Evolutionary conservation across 352 stramenopile genomes (phyloP).

Genomic region (Globisporangium solare): DNA sequence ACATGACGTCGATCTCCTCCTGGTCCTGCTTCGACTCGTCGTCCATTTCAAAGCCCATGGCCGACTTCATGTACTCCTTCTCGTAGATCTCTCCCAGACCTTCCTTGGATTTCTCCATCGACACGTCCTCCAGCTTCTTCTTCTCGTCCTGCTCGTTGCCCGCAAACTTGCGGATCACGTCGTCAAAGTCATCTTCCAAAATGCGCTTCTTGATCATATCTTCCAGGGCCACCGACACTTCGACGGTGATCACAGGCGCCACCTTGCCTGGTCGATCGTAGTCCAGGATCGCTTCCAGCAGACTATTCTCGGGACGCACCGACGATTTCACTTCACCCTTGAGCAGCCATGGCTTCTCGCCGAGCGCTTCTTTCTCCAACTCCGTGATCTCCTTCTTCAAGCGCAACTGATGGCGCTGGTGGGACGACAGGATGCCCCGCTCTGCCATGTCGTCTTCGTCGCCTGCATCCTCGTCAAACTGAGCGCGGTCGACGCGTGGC

Average conservation of each 20-base stretch:
- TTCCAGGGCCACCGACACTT: constrained; percentile 90
- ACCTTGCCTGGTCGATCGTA: constrained; percentile 92
- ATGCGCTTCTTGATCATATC: constrained; percentile 95
- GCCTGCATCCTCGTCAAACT: constrained; percentile 55
- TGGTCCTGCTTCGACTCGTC: constrained; percentile 90
- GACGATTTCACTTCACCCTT: constrained; percentile 88
- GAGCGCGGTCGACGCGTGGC: constrained; percentile 39
- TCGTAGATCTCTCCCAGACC: constrained; percentile 94
- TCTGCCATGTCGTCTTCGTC: constrained; percentile 72
- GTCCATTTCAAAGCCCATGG: constrained; percentile 90
- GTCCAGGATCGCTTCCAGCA: constrained; percentile 91
- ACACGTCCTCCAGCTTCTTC: constrained; percentile 90
- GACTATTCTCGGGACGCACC: constrained; percentile 89
- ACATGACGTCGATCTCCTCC: constrained; percentile 93
- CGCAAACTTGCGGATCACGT: constrained; percentile 90
- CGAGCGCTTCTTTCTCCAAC: constrained; percentile 85
- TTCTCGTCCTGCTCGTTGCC: constrained; percentile 70
- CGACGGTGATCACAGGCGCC: constrained; percentile 89
- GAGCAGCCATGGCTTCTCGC: constrained; percentile 92
- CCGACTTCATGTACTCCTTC: constrained; percentile 95
- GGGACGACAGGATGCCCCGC: constrained; percentile 75
- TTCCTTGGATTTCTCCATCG: constrained; percentile 90
- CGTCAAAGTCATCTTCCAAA: constrained; percentile 93
- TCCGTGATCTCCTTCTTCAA: constrained; percentile 83
- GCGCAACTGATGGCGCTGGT: constrained; percentile 61